Evolutionary conservation across 345 rosid species (phyloP).

Genomic region (Psidium friedrichsthalianum): DNA sequence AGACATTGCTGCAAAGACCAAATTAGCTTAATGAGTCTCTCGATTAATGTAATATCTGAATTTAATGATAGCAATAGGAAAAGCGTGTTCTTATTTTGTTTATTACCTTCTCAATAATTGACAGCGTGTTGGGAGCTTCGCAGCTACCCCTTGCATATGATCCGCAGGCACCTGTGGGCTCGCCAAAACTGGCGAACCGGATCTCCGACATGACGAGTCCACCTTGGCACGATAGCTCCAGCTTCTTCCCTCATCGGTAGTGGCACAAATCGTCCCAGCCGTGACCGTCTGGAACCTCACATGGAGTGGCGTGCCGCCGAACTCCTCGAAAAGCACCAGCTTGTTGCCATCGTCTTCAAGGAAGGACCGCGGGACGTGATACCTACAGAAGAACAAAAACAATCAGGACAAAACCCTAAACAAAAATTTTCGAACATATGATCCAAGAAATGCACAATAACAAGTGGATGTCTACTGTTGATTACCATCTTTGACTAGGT

Average conservation of each 20-base stretch:
- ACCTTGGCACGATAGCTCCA: slow-evolving; percentile 30
- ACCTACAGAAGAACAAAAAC: slow-evolving; percentile 10
- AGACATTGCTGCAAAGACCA: slow-evolving; percentile 7
- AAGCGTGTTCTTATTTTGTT: neutral
- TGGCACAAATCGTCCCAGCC: slow-evolving; percentile 17
- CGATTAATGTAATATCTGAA: neutral
- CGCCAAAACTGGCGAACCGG: slow-evolving; percentile 36
- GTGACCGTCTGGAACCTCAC: slow-evolving; percentile 18
- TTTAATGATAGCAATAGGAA: neutral
- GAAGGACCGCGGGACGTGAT: slow-evolving; percentile 40
- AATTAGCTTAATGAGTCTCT: neutral
- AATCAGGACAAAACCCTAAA: neutral
- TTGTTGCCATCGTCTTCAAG: slow-evolving; percentile 1
- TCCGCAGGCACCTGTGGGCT: slow-evolving; percentile 17
- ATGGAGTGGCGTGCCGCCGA: slow-evolving; percentile 22
- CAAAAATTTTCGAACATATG: neutral
- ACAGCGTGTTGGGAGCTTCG: neutral
- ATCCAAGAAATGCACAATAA: neutral
- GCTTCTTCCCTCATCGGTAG: slow-evolving; percentile 9
- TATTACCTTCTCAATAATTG: neutral
- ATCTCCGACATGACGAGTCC: slow-evolving; percentile 7
- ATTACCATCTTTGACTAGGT: slow-evolving; percentile 48
- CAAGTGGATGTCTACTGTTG: neutral
- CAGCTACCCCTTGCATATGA: slow-evolving; percentile 7
- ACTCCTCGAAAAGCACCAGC: slow-evolving; percentile 35